Conservation (phyloP, 129 eudicot species). For the Helichrysum umbraculigerum region DNA sequence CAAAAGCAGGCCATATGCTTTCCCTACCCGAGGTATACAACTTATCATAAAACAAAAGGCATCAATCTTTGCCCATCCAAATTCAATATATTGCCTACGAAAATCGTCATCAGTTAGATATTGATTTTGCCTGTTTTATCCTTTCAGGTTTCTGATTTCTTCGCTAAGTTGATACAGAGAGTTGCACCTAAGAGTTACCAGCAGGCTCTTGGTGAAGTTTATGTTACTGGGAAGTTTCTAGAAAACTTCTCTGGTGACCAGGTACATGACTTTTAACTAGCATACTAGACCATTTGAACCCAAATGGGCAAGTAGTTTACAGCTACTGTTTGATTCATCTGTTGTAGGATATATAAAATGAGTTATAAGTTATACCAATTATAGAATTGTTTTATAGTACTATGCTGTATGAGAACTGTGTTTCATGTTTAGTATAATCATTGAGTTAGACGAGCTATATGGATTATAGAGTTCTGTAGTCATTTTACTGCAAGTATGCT, state of each 20-base stretch:
- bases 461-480: too few species aligned
- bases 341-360: slow-evolving; percentile 13
- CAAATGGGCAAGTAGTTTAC: slow-evolving; percentile 10
- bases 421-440: neutral
- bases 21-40: slow-evolving; percentile 72
- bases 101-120: neutral
- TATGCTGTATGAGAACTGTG: neutral
- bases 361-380: neutral
- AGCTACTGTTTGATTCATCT: slow-evolving; percentile 8
- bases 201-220: slow-evolving; percentile 91
- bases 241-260: slow-evolving; percentile 96
- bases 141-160: slow-evolving; percentile 80
- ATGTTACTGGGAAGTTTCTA: slow-evolving; percentile 82
- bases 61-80: neutral
- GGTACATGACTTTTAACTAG: too few species aligned
- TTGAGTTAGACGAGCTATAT: neutral
- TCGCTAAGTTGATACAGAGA: slow-evolving; percentile 86
- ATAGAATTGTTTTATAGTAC: neutral
- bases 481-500: neutral
- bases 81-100: neutral
- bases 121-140: slow-evolving; percentile 10
- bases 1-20: slow-evolving; percentile 89
- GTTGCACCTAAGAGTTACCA: slow-evolving; percentile 98
- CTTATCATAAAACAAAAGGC: neutral
- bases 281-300: too few species aligned